Conservation (phyloP, 2,329 filamentous ascomycete genomes). For the Cladosporium sp. region DNA sequence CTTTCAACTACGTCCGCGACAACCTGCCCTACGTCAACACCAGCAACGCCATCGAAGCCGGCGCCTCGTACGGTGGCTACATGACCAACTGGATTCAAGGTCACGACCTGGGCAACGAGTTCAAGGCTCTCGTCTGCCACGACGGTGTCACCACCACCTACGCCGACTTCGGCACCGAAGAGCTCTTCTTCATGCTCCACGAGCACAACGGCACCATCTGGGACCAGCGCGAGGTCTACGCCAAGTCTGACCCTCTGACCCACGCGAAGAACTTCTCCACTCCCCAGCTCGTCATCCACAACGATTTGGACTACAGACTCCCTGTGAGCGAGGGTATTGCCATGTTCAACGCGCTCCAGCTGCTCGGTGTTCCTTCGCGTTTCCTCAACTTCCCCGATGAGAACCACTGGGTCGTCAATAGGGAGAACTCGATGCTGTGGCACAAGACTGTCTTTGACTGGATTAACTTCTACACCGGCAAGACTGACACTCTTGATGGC, state of each 20-base stretch:
- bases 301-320: conserved; percentile 21
- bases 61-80: conserved; percentile 35
- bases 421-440: conserved; percentile 23
- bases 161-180: conserved; percentile 44
- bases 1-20: conserved; percentile 19
- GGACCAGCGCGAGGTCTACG: conserved; percentile 32
- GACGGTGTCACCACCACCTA: conserved; percentile 52
- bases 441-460: conserved; percentile 63
- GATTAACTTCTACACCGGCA: conserved; percentile 58
- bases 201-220: conserved; percentile 49
- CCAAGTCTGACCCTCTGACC: conserved; percentile 19
- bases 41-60: conserved; percentile 22
- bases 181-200: conserved; percentile 50
- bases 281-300: conserved; percentile 22
- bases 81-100: conserved; percentile 70
- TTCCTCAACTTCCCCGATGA: conserved; percentile 21
- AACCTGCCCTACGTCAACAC: conserved; percentile 22
- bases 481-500: not conserved
- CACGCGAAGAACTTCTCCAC: conserved; percentile 22
- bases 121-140: conserved; percentile 77
- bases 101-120: conserved; percentile 74
- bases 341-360: conserved; percentile 24
- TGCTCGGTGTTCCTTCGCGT: conserved; percentile 18
- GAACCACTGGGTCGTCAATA: conserved; percentile 19
- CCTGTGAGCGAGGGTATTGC: conserved; percentile 22